Percentiles rank a stretch among this genome's conserved stretches.
phyloP scores from a whole-genome alignment of 2,329 filamentous ascomycete genomes.

The Teratosphaeria zuluensis region DNA sequence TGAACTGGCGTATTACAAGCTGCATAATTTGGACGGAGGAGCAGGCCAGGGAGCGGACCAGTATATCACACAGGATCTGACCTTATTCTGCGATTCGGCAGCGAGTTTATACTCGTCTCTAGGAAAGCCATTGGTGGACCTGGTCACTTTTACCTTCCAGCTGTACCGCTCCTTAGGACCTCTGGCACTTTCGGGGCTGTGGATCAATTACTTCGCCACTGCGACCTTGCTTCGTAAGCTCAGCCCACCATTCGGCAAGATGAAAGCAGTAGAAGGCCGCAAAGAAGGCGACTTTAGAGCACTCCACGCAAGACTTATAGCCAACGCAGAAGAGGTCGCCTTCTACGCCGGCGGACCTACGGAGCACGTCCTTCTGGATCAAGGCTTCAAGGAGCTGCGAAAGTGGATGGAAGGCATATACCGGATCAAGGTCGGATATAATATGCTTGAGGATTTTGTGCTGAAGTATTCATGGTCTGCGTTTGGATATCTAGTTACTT shows the following conservation, averaged over 20 bases:
- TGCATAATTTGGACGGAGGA: constrained; percentile 85
- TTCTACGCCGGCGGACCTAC: constrained; percentile 95
- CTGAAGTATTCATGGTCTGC: constrained; percentile 98
- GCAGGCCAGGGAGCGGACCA: constrained; percentile 89
- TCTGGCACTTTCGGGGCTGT: constrained; percentile 70
- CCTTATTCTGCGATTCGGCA: constrained; percentile 85
- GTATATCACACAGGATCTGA: constrained; percentile 94
- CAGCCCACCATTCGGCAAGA: constrained; percentile 90
- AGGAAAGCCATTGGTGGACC: constrained; percentile 95
- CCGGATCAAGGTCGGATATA: constrained; percentile 93
- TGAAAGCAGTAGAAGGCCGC: constrained; percentile 90
- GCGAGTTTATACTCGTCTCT: constrained; percentile 90
- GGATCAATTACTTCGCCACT: constrained; percentile 90
- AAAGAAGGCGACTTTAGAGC: constrained; percentile 93
- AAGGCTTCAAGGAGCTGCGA: constrained; percentile 85
- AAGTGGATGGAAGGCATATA: constrained; percentile 98
- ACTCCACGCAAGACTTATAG: constrained; percentile 81
- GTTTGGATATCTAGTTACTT: constrained; percentile 88
- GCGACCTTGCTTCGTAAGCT: constrained; percentile 79
- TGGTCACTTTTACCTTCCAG: constrained; percentile 97
- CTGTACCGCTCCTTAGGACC: constrained; percentile 86
- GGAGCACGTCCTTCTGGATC: constrained; percentile 85
- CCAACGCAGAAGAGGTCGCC: constrained; percentile 93
- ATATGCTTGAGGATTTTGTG: constrained; percentile 97
- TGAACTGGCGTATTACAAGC: constrained; percentile 91